Evolutionary conservation across 352 stramenopile species (phyloP).

Genomic region (Pythium rishiriense): DNA sequence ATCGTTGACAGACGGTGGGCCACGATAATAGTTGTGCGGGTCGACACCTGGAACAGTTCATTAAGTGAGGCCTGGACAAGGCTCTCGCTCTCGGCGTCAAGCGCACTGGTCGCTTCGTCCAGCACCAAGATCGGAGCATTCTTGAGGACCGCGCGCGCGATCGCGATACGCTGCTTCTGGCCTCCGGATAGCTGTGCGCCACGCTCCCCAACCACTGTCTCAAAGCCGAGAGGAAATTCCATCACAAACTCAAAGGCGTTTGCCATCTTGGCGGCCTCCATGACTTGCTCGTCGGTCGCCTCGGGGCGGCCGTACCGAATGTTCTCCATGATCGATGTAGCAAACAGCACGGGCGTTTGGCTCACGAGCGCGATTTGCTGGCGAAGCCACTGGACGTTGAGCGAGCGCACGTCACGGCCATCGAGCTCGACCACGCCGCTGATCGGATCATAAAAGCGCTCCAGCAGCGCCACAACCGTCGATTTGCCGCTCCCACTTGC

Average conservation of each 20-base stretch:
- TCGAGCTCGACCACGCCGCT: slow-evolving; percentile 27
- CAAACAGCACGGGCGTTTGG: slow-evolving; percentile 59
- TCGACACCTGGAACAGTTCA: slow-evolving; percentile 52
- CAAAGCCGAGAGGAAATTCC: slow-evolving; percentile 75
- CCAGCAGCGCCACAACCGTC: slow-evolving; percentile 88
- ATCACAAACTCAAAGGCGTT: slow-evolving; percentile 64
- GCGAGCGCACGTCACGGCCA: slow-evolving; percentile 41
- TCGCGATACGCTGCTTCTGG: slow-evolving; percentile 93
- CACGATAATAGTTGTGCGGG: slow-evolving; percentile 78
- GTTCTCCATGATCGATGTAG: slow-evolving; percentile 26
- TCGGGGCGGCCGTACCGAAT: slow-evolving; percentile 9
- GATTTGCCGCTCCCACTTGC: slow-evolving; percentile 70
- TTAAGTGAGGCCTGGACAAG: slow-evolving; percentile 91
- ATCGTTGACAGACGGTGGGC: slow-evolving; percentile 83
- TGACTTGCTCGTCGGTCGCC: slow-evolving; percentile 13
- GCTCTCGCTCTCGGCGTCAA: slow-evolving; percentile 74
- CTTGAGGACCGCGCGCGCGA: slow-evolving; percentile 88
- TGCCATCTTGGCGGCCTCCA: slow-evolving; percentile 29
- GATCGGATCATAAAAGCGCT: slow-evolving; percentile 89
- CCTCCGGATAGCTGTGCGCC: slow-evolving; percentile 86
- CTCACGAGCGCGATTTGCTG: slow-evolving; percentile 86
- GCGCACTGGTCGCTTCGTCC: slow-evolving; percentile 65
- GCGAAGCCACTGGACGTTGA: slow-evolving; percentile 78
- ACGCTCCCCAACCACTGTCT: slow-evolving; percentile 88
- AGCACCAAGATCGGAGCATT: slow-evolving; percentile 83